Evolutionary conservation across 495 filamentous ascomycete genomes (phyloP).

Genomic region (Pyronema domesticum): DNA sequence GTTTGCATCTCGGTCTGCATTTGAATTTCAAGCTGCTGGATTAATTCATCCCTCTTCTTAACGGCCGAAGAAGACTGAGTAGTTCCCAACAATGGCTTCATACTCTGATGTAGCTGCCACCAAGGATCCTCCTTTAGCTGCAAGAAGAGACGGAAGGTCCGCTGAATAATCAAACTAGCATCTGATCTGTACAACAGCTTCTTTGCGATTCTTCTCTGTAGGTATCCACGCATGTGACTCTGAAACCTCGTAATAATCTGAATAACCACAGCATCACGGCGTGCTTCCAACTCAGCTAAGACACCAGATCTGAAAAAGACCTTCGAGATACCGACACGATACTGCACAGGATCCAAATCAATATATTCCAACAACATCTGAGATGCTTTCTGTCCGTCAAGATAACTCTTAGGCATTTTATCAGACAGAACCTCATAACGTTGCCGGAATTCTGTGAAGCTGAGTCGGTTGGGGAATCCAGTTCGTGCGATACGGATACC

Average conservation of each 20-base stretch:
- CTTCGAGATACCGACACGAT: constrained; percentile 88
- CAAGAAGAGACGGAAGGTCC: constrained; percentile 77
- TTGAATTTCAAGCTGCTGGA: constrained; percentile 64
- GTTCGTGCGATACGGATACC: constrained; percentile 95
- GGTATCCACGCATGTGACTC: constrained; percentile 74
- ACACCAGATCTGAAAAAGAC: constrained; percentile 97
- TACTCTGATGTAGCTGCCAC: constrained; percentile 90
- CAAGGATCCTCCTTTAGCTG: constrained; percentile 81
- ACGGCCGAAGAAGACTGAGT: constrained; percentile 81
- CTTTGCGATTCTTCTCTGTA: constrained; percentile 67
- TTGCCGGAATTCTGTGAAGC: constrained; percentile 84
- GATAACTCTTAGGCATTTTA: constrained; percentile 72
- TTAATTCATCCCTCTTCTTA: constrained; percentile 84
- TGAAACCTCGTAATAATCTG: constrained; percentile 92
- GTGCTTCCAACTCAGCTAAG: constrained; percentile 88
- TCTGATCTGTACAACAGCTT: constrained; percentile 89
- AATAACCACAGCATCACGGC: constrained; percentile 75
- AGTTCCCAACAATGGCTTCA: constrained; percentile 76
- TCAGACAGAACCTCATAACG: constrained; percentile 93
- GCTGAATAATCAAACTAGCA: constrained; percentile 83
- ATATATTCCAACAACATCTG: constrained; percentile 81
- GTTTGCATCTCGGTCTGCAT: constrained; percentile 60
- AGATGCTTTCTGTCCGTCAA: constrained; percentile 75
- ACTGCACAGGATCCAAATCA: constrained; percentile 63
- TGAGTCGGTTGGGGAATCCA: constrained; percentile 89